Conservation (phyloP, 495 filamentous ascomycete species). For the Xylaria telfairii region DNA sequence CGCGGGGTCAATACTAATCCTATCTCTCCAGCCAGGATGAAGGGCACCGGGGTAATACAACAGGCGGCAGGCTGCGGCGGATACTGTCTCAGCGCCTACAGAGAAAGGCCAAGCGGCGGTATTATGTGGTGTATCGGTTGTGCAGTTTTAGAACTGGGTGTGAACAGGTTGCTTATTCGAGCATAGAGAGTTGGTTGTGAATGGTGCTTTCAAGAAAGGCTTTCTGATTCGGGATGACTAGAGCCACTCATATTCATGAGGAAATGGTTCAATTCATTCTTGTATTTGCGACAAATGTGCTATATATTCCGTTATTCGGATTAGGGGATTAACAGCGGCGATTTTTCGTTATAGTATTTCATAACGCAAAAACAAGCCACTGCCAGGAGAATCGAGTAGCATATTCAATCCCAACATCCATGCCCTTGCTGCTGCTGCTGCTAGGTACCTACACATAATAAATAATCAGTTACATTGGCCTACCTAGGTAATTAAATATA, state of each 20-base stretch:
- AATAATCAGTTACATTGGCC: background rate
- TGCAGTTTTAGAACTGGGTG: conserved; percentile 1
- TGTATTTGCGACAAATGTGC: background rate
- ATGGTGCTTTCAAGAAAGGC: background rate
- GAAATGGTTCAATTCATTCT: background rate
- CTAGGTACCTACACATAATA: background rate
- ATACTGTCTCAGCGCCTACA: background rate
- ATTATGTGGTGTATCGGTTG: conserved; percentile 22
- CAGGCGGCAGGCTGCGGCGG: conserved; percentile 21
- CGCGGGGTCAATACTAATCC: background rate
- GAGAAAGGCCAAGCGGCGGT: background rate
- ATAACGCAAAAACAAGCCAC: background rate
- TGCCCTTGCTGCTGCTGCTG: background rate
- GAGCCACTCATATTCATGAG: background rate
- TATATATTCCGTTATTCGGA: no score
- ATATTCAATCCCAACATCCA: no score
- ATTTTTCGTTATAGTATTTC: no score
- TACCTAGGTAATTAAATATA: background rate
- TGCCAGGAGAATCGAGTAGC: background rate
- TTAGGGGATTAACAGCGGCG: no score
- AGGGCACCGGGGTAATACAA: background rate
- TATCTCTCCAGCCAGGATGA: background rate
- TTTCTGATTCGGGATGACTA: background rate
- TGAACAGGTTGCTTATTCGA: background rate
- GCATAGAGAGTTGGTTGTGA: background rate